Conservation (phyloP, 306 rosid genomes). For the Abrus precatorius region DNA sequence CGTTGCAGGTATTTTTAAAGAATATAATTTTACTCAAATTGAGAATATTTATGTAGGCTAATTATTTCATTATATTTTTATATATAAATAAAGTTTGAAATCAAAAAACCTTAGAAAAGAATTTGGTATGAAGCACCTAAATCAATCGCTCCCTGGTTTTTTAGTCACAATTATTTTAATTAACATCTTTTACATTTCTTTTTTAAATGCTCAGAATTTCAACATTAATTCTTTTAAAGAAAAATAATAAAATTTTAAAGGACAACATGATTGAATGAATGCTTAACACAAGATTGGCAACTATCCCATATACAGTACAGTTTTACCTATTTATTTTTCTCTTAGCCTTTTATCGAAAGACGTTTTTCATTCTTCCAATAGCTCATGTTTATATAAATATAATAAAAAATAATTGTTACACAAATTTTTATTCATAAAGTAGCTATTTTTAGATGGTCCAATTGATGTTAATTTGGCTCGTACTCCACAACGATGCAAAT, state of each 20-base stretch:
- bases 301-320: neutral
- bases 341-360: neutral
- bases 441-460: too few relatives aligned
- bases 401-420: neutral
- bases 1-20: too few relatives aligned
- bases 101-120: neutral
- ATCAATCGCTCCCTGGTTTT: neutral
- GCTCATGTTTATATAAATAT: neutral
- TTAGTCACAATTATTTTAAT: neutral
- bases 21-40: too few relatives aligned
- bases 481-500: too few relatives aligned
- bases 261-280: neutral
- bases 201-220: too few relatives aligned
- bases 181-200: too few relatives aligned
- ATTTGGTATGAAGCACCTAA: constrained; percentile 46
- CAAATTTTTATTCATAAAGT: neutral
- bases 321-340: neutral
- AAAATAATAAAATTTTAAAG: neutral
- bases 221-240: neutral
- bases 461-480: too few relatives aligned
- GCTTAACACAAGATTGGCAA: too few relatives aligned
- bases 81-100: too few relatives aligned
- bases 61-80: too few relatives aligned
- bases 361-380: neutral
- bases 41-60: too few relatives aligned